Evolutionary conservation across 139 green algal genomes (phyloP), one percentile per base, ranked within the genome.

Genomic region (Parachlorella kessleri): DNA sequence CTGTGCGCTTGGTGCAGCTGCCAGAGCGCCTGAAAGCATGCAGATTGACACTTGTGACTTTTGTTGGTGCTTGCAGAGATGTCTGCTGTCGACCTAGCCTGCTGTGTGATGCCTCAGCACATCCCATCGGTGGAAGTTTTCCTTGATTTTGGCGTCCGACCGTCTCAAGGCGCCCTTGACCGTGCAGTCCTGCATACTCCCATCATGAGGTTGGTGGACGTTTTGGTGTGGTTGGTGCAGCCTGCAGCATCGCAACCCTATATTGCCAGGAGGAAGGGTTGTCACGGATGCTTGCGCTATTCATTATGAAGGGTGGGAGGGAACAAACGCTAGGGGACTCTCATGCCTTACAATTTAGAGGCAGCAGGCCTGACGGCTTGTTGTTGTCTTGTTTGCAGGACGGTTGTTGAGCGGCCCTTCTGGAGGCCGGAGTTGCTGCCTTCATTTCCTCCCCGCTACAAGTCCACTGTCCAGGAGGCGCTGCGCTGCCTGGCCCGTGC

Each of bases 81-180:
- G 18, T 38, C 79, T 3, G 79, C 79, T 23, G 59, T 85, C 28
- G 80, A 85, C 76, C 26, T 75, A 32, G 80, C 80, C 37, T 38
- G 32, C 59, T 63, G 63, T 28, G n/a, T n/a, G n/a, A 53, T 81
- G 48, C 33, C 73, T 0, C 73, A 70, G 1, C 24, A 81, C 76
- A 69, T 85, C 3, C 55, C 55, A 14, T 55, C 41, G 2, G 63
- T 85, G 63, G 80, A 85, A 70, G 80, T 41, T 1, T 75, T 85
- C 55, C 35, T 85, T 33, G 63, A 69, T 41, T 26, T 3, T 2
- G 73, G 65, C 7, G 80, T 69, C 36, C 37, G 6, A 23, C 72
- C 72, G 55, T 77, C 63, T 1, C 32, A 26, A 2, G 65, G 36
- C 8, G 80, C 72, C 32, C 72, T 85, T 18, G 24, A 14, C 18